These are phyloP conservation scores for Tricholomella constricta DNA, from an alignment of 768 basidiomycete species.

Conservation along the genomic window DNA sequence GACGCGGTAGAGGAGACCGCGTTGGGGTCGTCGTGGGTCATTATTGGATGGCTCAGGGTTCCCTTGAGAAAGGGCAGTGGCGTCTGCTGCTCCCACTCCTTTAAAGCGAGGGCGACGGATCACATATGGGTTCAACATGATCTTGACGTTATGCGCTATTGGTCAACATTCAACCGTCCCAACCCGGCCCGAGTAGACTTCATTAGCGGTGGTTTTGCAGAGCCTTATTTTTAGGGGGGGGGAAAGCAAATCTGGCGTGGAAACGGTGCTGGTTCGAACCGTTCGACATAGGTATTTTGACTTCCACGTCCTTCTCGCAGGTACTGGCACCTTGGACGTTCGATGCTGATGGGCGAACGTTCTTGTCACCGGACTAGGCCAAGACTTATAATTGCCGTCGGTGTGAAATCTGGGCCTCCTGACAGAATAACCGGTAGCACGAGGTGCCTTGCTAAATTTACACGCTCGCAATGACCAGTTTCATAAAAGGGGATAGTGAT, in stretches of 20 bases:
- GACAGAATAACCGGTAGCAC: background rate
- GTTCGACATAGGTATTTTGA: too few relatives aligned
- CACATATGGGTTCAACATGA: slow-evolving; percentile 13
- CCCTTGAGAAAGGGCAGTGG: background rate
- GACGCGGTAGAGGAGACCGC: slow-evolving; percentile 17
- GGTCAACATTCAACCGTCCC: slow-evolving; percentile 18
- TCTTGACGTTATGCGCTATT: slow-evolving; percentile 30
- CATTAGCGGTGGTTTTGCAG: background rate
- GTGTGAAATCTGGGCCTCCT: background rate
- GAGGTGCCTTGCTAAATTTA: background rate
- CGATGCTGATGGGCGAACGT: too few relatives aligned
- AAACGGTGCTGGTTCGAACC: background rate
- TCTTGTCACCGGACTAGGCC: background rate
- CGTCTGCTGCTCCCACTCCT: background rate
- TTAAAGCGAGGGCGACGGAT: slow-evolving; percentile 20
- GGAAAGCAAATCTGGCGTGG: background rate
- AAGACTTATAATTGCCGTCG: background rate
- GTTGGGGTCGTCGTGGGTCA: slow-evolving; percentile 14
- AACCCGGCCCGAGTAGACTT: slow-evolving; percentile 15
- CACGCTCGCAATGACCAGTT: background rate
- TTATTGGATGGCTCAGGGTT: background rate
- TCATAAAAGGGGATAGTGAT: too few relatives aligned
- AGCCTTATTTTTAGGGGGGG: background rate
- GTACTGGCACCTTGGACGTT: too few relatives aligned
- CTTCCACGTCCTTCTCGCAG: too few relatives aligned